Percentiles rank a stretch among this genome's conserved stretches.
These are phyloP conservation scores for Metschnikowia dekortorum DNA, from an alignment of 805 yeast genomes.

Conservation along the genomic window DNA sequence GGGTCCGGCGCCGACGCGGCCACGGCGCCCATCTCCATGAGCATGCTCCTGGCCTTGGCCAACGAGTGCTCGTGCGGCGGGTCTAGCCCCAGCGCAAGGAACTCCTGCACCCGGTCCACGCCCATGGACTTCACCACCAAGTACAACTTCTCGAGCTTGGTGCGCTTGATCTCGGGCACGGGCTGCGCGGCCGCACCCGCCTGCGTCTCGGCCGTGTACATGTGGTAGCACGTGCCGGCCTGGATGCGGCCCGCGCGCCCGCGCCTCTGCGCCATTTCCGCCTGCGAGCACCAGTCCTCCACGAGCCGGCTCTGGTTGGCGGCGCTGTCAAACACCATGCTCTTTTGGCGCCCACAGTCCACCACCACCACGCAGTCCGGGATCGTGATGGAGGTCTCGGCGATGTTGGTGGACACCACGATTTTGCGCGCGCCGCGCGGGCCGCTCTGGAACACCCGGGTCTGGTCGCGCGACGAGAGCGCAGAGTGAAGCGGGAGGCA, in stretches of 20 bases:
- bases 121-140: slow-evolving; percentile 89
- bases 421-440: slow-evolving; percentile 61
- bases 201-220: slow-evolving; percentile 61
- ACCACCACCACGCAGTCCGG: slow-evolving; percentile 92
- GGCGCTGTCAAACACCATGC: slow-evolving; percentile 63
- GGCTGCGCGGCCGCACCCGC: slow-evolving; percentile 65
- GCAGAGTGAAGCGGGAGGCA: slow-evolving; percentile 88
- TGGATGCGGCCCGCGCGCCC: slow-evolving; percentile 98
- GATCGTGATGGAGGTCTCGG: slow-evolving; percentile 95
- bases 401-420: slow-evolving; percentile 88
- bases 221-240: slow-evolving; percentile 74
- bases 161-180: slow-evolving; percentile 82
- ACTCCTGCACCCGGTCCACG: slow-evolving; percentile 61
- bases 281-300: slow-evolving; percentile 85
- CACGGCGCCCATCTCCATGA: slow-evolving; percentile 74
- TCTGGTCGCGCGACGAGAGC: slow-evolving; percentile 75
- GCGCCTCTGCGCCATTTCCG: slow-evolving; percentile 85
- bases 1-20: slow-evolving; percentile 17
- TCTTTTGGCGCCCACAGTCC: slow-evolving; percentile 83
- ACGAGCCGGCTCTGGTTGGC: slow-evolving; percentile 65
- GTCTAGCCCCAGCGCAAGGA: slow-evolving; percentile 73
- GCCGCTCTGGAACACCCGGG: slow-evolving; percentile 60
- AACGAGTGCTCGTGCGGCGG: slow-evolving; percentile 61
- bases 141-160: slow-evolving; percentile 78
- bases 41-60: slow-evolving; percentile 44